Conservation (phyloP, 1,139 yeast species). For the Candida smagusa region DNA sequence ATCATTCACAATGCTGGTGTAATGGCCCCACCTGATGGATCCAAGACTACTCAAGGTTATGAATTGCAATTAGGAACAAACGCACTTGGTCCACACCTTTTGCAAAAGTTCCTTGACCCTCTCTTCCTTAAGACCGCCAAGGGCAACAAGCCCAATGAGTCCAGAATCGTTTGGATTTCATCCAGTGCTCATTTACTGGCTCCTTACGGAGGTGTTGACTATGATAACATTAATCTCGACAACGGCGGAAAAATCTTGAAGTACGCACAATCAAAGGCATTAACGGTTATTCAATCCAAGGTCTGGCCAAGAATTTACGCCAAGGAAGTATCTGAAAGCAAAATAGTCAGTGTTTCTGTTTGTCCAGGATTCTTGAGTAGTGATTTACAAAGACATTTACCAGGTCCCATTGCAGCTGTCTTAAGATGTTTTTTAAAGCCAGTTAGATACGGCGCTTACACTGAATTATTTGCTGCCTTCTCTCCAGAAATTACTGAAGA, state of each 20-base stretch:
- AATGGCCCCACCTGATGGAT: slow-evolving; percentile 29
- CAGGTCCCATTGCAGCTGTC: neutral
- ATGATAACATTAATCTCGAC: slow-evolving; percentile 28
- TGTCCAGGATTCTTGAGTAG: slow-evolving; percentile 48
- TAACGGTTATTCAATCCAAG: slow-evolving; percentile 39
- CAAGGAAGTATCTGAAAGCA: slow-evolving; percentile 12
- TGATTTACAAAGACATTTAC: slow-evolving; percentile 34
- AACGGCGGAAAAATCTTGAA: slow-evolving; percentile 7
- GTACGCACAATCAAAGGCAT: slow-evolving; percentile 51
- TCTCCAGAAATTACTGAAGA: slow-evolving; percentile 14
- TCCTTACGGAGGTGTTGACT: slow-evolving; percentile 39
- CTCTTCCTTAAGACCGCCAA: slow-evolving; percentile 31
- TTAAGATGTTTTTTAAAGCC: slow-evolving; percentile 3
- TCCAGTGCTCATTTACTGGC: slow-evolving; percentile 37
- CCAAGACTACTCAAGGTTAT: slow-evolving; percentile 29
- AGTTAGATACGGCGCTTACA: slow-evolving; percentile 18
- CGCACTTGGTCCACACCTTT: slow-evolving; percentile 46
- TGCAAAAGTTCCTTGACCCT: slow-evolving; percentile 45
- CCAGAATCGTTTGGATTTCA: slow-evolving; percentile 47
- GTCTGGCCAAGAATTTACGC: slow-evolving; percentile 38
- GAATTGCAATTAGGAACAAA: slow-evolving; percentile 51
- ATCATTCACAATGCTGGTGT: slow-evolving; percentile 52
- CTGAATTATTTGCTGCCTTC: slow-evolving; percentile 21
- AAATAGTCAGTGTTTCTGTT: slow-evolving; percentile 34
- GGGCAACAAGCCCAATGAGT: slow-evolving; percentile 7